These are phyloP conservation scores for Russula foetens DNA, from an alignment of 768 basidiomycete species.

Conservation along the genomic window DNA sequence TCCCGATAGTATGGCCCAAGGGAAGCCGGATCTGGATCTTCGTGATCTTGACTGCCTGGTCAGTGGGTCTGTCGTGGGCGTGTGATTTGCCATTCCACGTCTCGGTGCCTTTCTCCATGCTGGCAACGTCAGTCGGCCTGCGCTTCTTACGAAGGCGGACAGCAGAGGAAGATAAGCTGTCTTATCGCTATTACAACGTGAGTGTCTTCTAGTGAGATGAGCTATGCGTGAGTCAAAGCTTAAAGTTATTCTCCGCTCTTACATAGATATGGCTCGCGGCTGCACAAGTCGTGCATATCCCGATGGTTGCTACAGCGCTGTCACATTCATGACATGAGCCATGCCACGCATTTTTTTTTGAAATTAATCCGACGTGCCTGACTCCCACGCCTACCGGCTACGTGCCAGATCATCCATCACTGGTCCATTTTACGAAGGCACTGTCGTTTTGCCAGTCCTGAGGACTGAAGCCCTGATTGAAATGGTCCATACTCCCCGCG, in stretches of 20 bases:
- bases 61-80: constrained; percentile 16
- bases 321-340: no score
- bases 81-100: constrained; percentile 20
- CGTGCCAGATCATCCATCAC: no score
- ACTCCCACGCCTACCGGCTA: no score
- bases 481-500: no score
- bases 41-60: constrained; percentile 22
- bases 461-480: no score
- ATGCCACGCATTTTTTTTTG: no score
- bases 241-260: background rate
- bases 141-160: constrained; percentile 18
- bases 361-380: no score
- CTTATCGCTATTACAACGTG: constrained; percentile 28
- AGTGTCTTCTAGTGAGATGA: background rate
- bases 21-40: constrained; percentile 20
- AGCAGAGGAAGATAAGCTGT: constrained; percentile 21
- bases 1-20: constrained; percentile 23
- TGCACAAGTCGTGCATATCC: constrained; percentile 4
- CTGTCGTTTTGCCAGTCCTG: no score
- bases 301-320: background rate
- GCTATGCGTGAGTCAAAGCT: background rate
- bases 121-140: constrained; percentile 19
- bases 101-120: constrained; percentile 8
- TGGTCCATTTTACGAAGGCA: no score
- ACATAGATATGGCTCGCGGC: constrained; percentile 5